phyloP scores from a whole-genome alignment of 768 basidiomycete species.

The Cystobasidium onofrii region DNA sequence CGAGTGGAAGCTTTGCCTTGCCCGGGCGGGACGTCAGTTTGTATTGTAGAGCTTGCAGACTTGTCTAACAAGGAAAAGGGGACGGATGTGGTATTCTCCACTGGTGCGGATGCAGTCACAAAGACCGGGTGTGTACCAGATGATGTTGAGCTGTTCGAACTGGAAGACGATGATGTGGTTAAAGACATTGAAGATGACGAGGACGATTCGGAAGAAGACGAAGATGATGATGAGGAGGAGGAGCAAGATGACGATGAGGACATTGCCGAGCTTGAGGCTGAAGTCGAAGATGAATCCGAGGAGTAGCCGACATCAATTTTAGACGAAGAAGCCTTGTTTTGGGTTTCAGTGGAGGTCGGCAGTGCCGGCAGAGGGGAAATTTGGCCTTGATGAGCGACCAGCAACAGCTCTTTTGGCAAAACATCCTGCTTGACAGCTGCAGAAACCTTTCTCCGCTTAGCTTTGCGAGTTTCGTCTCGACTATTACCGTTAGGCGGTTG shows the following conservation, averaged over 20 bases:
- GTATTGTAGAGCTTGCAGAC: too few species aligned
- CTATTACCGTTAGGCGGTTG: neutral
- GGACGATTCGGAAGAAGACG: neutral
- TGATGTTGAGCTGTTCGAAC: neutral
- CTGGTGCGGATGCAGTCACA: too few species aligned
- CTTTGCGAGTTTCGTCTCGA: neutral
- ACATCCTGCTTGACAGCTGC: neutral
- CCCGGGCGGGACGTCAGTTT: slow-evolving; percentile 9
- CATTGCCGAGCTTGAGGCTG: too few species aligned
- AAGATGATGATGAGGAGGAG: neutral
- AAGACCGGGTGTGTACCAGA: too few species aligned
- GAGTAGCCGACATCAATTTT: neutral
- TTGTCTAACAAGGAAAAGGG: too few species aligned
- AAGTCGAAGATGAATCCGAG: neutral
- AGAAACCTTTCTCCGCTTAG: neutral
- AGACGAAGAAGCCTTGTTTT: neutral
- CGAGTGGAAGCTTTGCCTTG: neutral
- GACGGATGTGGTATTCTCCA: too few species aligned
- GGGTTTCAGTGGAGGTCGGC: neutral
- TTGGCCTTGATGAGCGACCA: neutral
- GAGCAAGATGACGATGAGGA: slow-evolving; percentile 8
- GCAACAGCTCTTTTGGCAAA: neutral
- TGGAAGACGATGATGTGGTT: neutral
- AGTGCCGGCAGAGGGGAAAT: neutral
- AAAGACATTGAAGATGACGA: neutral